These are phyloP conservation scores for Aspergillus clavatus DNA, from an alignment of 2,329 filamentous ascomycete species.

Conservation along the genomic window DNA sequence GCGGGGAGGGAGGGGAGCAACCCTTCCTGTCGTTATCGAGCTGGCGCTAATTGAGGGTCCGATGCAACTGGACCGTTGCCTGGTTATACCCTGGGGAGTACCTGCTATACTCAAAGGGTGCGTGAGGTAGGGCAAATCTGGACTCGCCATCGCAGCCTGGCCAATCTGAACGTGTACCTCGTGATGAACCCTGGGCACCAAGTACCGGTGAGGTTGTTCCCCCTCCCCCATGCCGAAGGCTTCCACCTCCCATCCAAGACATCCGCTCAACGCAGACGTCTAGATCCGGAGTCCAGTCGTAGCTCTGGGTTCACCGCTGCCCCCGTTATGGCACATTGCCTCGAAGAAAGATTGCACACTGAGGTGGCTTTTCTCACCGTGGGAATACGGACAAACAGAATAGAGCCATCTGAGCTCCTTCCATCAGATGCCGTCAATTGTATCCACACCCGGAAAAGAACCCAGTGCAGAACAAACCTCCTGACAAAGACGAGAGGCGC, in stretches of 20 bases:
- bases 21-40: not conserved
- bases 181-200: constrained; percentile 16
- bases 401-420: constrained; percentile 10
- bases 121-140: constrained; percentile 17
- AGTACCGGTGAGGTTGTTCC: constrained; percentile 17
- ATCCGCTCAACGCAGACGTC: constrained; percentile 16
- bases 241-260: constrained; percentile 19
- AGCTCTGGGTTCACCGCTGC: constrained; percentile 19
- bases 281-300: constrained; percentile 12
- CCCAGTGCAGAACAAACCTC: constrained; percentile 14
- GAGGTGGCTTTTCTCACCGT: constrained; percentile 5
- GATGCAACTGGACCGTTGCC: constrained; percentile 10
- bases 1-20: not conserved
- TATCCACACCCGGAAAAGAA: constrained; percentile 15
- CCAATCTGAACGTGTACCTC: constrained; percentile 15
- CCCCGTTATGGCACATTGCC: constrained; percentile 9
- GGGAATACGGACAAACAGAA: constrained; percentile 16
- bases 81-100: constrained; percentile 9
- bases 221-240: constrained; percentile 14
- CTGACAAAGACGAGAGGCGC: constrained; percentile 18
- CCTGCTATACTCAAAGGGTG: constrained; percentile 14
- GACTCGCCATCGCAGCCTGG: constrained; percentile 12
- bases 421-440: constrained; percentile 18
- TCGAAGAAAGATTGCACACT: constrained; percentile 13
- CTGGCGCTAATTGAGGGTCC: constrained; percentile 5